Conservation (phyloP, 495 filamentous ascomycete genomes). For the Talaromyces wortmannii region DNA sequence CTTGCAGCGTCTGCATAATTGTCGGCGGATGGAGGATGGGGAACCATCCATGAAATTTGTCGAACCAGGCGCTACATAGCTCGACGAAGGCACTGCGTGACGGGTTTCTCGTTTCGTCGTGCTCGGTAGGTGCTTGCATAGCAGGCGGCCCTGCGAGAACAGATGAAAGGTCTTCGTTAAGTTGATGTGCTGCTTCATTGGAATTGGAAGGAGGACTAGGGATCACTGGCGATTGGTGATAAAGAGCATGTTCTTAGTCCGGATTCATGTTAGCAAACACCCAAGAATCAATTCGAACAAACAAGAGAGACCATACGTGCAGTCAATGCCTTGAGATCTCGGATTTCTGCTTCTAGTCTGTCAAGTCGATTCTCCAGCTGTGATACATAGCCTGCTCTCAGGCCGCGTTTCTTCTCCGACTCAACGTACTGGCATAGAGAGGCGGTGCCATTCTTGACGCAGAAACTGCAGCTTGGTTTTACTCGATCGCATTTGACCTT, state of each 20-base stretch:
- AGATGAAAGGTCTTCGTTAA: slow-evolving; percentile 2
- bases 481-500: slow-evolving; percentile 15
- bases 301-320: neutral
- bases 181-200: slow-evolving; percentile 8
- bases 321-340: neutral
- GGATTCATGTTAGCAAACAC: slow-evolving; percentile 6
- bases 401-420: slow-evolving; percentile 15
- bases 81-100: slow-evolving; percentile 6
- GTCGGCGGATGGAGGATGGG: slow-evolving; percentile 23
- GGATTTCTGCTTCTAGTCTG: slow-evolving; percentile 6
- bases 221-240: neutral
- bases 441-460: slow-evolving; percentile 6
- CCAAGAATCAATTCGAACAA: neutral
- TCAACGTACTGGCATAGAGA: slow-evolving; percentile 9
- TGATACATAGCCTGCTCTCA: slow-evolving; percentile 22
- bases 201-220: neutral
- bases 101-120: neutral
- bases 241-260: neutral
- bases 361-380: slow-evolving; percentile 18
- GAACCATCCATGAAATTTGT: slow-evolving; percentile 25
- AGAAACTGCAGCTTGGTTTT: slow-evolving; percentile 15
- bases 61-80: slow-evolving; percentile 20
- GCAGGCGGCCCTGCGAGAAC: slow-evolving; percentile 8
- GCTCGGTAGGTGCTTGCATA: neutral
- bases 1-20: slow-evolving; percentile 12